Conservation (phyloP, 495 filamentous ascomycete genomes). For the Bathelium albidoporum region DNA sequence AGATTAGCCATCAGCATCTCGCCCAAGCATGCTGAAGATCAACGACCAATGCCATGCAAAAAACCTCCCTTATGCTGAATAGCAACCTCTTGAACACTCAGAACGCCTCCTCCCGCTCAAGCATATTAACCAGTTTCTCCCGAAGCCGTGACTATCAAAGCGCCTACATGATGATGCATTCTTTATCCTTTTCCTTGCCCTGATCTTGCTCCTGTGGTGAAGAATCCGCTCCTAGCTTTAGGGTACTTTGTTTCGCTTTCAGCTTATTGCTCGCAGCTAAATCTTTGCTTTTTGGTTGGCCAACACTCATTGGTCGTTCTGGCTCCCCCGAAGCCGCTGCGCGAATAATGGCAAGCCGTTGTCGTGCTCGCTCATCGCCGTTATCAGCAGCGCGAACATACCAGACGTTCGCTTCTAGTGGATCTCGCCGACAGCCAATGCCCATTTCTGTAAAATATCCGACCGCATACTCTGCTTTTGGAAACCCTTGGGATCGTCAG, state of each 20-base stretch:
- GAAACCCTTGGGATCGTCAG: slow-evolving; percentile 48
- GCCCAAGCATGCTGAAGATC: not conserved
- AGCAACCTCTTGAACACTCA: not conserved
- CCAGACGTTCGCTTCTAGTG: slow-evolving; percentile 94
- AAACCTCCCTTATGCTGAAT: not conserved
- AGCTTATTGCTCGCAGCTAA: slow-evolving; percentile 6
- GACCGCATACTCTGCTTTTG: slow-evolving; percentile 90
- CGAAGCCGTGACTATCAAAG: not conserved
- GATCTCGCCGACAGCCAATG: slow-evolving; percentile 86
- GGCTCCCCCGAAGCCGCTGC: slow-evolving; percentile 67
- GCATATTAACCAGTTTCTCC: not conserved
- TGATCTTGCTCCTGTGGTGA: not conserved
- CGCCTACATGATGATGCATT: slow-evolving; percentile 9
- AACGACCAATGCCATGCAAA: not conserved
- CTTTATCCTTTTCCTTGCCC: slow-evolving; percentile 4
- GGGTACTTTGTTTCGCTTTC: not conserved
- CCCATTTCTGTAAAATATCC: slow-evolving; percentile 99
- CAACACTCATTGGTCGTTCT: slow-evolving; percentile 15
- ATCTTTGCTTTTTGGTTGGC: slow-evolving; percentile 23
- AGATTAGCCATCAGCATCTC: not conserved
- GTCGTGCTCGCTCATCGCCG: slow-evolving; percentile 79
- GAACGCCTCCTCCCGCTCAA: not conserved
- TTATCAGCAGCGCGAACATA: slow-evolving; percentile 93
- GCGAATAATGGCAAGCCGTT: slow-evolving; percentile 73
- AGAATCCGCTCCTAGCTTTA: not conserved